Conservation (phyloP, 257 asterid genomes). For the Penstemon newberryi region DNA sequence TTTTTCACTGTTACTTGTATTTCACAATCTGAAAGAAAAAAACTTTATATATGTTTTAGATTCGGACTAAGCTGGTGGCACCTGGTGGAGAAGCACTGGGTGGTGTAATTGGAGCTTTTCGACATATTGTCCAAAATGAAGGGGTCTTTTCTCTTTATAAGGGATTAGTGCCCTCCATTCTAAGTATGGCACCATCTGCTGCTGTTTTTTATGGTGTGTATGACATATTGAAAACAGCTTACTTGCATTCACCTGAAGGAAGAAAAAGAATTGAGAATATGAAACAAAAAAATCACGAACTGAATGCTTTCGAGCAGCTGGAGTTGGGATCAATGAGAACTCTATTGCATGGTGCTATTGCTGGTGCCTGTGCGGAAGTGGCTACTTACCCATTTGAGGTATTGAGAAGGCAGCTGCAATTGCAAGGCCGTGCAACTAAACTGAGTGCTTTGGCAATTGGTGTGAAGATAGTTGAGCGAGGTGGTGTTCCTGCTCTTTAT, state of each 20-base stretch:
- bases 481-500: constrained; percentile 90
- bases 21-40: constrained; percentile 21
- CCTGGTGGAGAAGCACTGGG: constrained; percentile 93
- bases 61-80: constrained; percentile 92
- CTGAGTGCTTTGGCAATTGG: constrained; percentile 68
- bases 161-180: constrained; percentile 58
- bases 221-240: constrained; percentile 60
- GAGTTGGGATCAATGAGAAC: constrained; percentile 92
- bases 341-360: constrained; percentile 86
- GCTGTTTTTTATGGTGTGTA: constrained; percentile 67
- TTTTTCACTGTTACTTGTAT: background rate
- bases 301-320: constrained; percentile 83
- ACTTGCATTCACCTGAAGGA: constrained; percentile 80
- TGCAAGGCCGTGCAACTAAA: constrained; percentile 77
- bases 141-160: constrained; percentile 60
- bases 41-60: constrained; percentile 48
- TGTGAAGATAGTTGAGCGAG: constrained; percentile 70
- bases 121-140: constrained; percentile 53
- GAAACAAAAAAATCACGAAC: constrained; percentile 61
- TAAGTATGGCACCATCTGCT: constrained; percentile 71
- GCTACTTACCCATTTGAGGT: constrained; percentile 97
- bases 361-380: constrained; percentile 98
- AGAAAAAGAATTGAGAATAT: constrained; percentile 61
- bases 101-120: constrained; percentile 92
- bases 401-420: constrained; percentile 87